Conservation (phyloP, 2,329 filamentous ascomycete genomes). For the Fusarium devonianum region DNA sequence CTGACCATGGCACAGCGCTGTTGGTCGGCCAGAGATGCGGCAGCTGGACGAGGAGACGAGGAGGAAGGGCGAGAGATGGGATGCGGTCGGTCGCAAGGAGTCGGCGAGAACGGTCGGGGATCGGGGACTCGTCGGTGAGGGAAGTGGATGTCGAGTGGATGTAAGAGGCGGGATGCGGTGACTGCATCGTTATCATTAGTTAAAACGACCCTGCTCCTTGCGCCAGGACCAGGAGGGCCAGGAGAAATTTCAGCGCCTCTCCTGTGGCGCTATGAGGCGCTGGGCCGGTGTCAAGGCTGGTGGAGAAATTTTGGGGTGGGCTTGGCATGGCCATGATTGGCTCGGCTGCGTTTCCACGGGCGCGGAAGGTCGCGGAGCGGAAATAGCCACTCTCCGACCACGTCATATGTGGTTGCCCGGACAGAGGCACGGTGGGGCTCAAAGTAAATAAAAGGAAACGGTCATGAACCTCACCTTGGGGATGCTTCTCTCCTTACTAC, state of each 20-base stretch:
- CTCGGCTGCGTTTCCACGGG: conserved; percentile 11
- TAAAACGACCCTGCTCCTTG: conserved; percentile 29
- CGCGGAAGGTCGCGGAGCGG: conserved; percentile 35
- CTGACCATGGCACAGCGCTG: conserved; percentile 34
- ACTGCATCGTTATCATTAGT: conserved; percentile 31
- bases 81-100: background rate
- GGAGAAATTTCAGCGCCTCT: conserved; percentile 33
- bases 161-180: conserved; percentile 24
- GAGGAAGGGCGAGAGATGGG: background rate
- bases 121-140: conserved; percentile 32
- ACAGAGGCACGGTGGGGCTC: conserved; percentile 45
- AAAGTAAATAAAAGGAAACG: conserved; percentile 57
- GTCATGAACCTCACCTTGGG: conserved; percentile 26
- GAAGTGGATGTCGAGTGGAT: conserved; percentile 25
- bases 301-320: no score
- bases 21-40: background rate
- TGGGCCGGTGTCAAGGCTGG: no score
- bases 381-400: conserved; percentile 27
- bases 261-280: conserved; percentile 17
- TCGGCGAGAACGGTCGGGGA: conserved; percentile 9
- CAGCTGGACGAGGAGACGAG: background rate
- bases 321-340: conserved; percentile 22
- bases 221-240: conserved; percentile 16
- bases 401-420: conserved; percentile 46
- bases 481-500: conserved; percentile 37